Base-by-base conservation (phyloP, 495 filamentous ascomycete species). In the Cetradonia linearis region DNA sequence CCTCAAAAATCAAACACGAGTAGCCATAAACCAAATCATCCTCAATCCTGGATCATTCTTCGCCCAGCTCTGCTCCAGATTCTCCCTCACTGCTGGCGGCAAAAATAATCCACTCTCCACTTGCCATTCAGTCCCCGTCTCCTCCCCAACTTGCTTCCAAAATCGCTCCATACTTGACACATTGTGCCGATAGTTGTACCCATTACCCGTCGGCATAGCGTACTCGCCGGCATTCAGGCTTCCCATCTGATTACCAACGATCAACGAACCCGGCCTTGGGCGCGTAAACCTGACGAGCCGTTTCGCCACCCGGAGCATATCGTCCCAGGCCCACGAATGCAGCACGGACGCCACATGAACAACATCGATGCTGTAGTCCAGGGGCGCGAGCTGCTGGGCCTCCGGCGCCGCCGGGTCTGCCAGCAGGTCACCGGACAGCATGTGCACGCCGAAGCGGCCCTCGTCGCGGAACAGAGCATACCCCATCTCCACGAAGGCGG, bases 281-380 rank as follows among this genome's bases (percentile, higher is more conserved):
- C 28, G 30, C 23, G 52, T 30, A 34, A 86, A 68, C 28, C 58
- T 63, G 0, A 78, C 67, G 5, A 86, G 63, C 6, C 71, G 68
- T 60, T 75, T 76, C 2, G 74, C 76, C 10, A 79, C 65, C 0
- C 59, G 38, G 5, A 80, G 64, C 64, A 86, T 83, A 10, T 78
- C 67, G 1, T 78, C 74, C 64, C 71, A 80, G 16, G 60, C 61
- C 58, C 83, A 88, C 8, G 86, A 71, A 58, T 86, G 83, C 48
- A 88, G 79, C 64, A 87, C 80, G 0, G 74, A 76, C 3, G 69
- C 70, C 0, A 77, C 75, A 61, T 82, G 76, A 44, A 84, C 65
- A 34, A 87, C 79, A 58, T 85, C 77, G 0, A 86, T 64, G 48
- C 71, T 70, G 6, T 74, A 64, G 28, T 84, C 63, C 0, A 58